Percentiles rank a stretch among this genome's conserved stretches.
These are phyloP conservation scores for Populus davidiana DNA, from an alignment of 345 rosid species.

Conservation along the genomic window DNA sequence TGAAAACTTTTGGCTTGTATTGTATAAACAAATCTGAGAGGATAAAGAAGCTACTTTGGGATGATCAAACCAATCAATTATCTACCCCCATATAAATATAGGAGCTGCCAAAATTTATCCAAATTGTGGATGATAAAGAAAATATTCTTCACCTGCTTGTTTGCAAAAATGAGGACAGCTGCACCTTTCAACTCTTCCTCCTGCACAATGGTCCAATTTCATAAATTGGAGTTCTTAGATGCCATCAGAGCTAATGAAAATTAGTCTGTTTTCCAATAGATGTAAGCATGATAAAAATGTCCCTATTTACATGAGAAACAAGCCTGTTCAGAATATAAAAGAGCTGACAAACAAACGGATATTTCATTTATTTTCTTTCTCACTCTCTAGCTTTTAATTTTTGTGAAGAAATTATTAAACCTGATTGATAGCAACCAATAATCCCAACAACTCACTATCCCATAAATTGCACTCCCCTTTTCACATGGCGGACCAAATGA, in stretches of 20 bases:
- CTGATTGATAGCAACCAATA: not conserved
- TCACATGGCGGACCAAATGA: not conserved
- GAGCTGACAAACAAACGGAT: not conserved
- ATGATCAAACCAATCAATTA: not conserved
- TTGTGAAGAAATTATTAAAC: not conserved
- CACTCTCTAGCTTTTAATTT: not conserved
- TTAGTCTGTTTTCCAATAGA: not conserved
- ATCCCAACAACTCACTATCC: not conserved
- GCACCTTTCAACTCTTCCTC: constrained; percentile 60
- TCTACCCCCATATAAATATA: not conserved
- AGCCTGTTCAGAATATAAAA: not conserved
- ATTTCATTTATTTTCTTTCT: not conserved
- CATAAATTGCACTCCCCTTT: not conserved
- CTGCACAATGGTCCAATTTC: constrained; percentile 15
- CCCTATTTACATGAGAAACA: not conserved
- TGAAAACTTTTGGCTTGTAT: not conserved
- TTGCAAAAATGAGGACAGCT: constrained; percentile 51
- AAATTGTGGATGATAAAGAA: not conserved
- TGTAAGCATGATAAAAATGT: not conserved
- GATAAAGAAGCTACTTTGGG: not conserved
- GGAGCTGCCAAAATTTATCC: not conserved
- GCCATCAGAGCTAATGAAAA: not conserved
- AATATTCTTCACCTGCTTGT: constrained; percentile 46
- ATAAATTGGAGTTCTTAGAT: not conserved
- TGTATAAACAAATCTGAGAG: not conserved